Evolutionary conservation across 768 basidiomycete species (phyloP), one percentile per base, ranked within the genome.

Genomic region (Suillus placidus): DNA sequence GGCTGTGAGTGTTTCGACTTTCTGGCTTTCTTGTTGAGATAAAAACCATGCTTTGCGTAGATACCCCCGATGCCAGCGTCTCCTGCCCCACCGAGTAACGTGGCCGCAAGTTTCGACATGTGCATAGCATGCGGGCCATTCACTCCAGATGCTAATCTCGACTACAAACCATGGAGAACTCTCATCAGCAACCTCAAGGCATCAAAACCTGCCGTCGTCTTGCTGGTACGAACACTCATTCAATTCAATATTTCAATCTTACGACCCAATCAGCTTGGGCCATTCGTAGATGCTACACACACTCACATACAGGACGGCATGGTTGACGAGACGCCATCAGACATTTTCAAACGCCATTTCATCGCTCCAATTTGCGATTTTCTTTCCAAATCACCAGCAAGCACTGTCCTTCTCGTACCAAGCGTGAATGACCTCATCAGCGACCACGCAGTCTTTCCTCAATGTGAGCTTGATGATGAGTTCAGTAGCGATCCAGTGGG

Each of bases 51-150:
- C 10, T 42, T 43, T n/a, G 64, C 45, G 10, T 57, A 94, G 93
- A 79, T 92, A 32, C 92, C 91, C 23, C 85, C 87, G 8, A 80
- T 87, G 40, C 83, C 82, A 42, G 74, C 81, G 0, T 84, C 87
- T 16, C 73, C 80, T 9, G 76, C 77, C 57, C 77, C 81, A 38
- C 66, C 62, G 9, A 71, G 47, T 34, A 69, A 71, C 40, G 76
- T 70, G n/a, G 82, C 82, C 32, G 70, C 80, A 26, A 74, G 87
- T 0, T 87, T 92, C 60, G 84, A 87, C 0, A 81, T 96, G 77
- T 83, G 84, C 67, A 82, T 94, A 43, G 94, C 90, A 4, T 88
- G 89, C 66, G 97, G 97, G 0, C 97, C 97, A 2, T 99, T 85
- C 78, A 96, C 94, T 0, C 73, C 84, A 1, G 95, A 97, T 63